Conservation (phyloP, 2,329 filamentous ascomycete genomes). For the Cladophialophora carrionii region DNA sequence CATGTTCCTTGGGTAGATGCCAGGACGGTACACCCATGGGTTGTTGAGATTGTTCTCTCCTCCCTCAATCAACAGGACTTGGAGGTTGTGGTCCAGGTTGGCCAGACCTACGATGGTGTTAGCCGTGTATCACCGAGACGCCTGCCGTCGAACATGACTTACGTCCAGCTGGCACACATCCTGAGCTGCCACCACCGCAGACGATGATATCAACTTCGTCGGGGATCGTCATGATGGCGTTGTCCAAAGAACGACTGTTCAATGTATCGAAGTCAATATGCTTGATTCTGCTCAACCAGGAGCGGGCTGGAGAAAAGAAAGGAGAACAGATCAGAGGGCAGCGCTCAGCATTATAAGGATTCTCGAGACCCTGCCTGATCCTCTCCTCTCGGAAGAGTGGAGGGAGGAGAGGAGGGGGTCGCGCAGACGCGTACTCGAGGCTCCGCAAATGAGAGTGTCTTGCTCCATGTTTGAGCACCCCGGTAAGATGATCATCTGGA, state of each 20-base stretch:
- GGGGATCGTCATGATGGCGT: constrained; percentile 61
- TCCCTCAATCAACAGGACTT: constrained; percentile 70
- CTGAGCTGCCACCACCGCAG: constrained; percentile 70
- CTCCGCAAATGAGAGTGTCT: constrained; percentile 18
- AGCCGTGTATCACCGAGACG: constrained; percentile 43
- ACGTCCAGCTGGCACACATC: constrained; percentile 49
- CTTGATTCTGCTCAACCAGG: constrained; percentile 38
- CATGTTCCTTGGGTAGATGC: constrained; percentile 79
- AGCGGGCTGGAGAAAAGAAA: constrained; percentile 29
- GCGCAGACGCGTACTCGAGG: constrained; percentile 14
- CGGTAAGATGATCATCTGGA: constrained; percentile 25
- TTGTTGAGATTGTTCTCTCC: constrained; percentile 77
- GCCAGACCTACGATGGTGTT: constrained; percentile 56
- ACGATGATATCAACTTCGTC: constrained; percentile 83
- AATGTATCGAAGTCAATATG: background rate
- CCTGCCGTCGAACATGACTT: constrained; percentile 5
- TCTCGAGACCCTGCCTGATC: constrained; percentile 8
- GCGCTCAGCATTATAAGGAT: constrained; percentile 29
- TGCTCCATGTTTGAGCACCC: constrained; percentile 21
- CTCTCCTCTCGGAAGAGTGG: constrained; percentile 32
- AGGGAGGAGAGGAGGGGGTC: constrained; percentile 28
- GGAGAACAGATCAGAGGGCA: constrained; percentile 8
- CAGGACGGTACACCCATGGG: constrained; percentile 74
- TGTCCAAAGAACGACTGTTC: constrained; percentile 3
- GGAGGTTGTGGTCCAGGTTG: constrained; percentile 74